A percentile compares a stretch with the other conserved stretches of the same genome.
phyloP scores from a whole-genome alignment of 1,284 basidiomycete species.

The Cutaneotrichosporon spelunceum region DNA sequence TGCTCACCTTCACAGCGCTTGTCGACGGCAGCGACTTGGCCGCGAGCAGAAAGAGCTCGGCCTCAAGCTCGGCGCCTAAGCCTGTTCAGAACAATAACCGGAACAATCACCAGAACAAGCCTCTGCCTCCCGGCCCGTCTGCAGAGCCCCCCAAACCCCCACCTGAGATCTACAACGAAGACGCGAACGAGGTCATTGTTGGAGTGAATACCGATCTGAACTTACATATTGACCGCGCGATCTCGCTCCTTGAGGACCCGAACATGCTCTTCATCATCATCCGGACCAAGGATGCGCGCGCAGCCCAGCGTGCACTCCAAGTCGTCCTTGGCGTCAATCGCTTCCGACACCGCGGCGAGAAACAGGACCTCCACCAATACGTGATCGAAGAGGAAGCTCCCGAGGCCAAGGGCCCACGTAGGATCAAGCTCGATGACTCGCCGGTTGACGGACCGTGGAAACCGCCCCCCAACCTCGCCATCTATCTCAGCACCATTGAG shows the following conservation, averaged over 20 bases:
- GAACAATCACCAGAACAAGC: background rate
- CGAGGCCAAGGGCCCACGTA: slow-evolving; percentile 27
- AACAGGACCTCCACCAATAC: slow-evolving; percentile 47
- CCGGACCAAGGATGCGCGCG: slow-evolving; percentile 34
- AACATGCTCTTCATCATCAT: slow-evolving; percentile 45
- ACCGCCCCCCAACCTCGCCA: slow-evolving; percentile 42
- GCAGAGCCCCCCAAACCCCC: background rate
- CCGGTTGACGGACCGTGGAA: slow-evolving; percentile 25
- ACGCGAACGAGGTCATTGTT: slow-evolving; percentile 49
- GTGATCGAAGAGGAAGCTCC: slow-evolving; percentile 41
- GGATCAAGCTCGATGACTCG: slow-evolving; percentile 46
- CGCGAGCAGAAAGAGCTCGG: background rate
- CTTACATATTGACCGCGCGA: slow-evolving; percentile 35
- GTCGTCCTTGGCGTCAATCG: slow-evolving; percentile 46
- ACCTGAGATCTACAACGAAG: slow-evolving; percentile 27
- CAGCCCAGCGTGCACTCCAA: slow-evolving; percentile 41
- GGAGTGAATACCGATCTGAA: slow-evolving; percentile 35
- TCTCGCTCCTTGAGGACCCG: slow-evolving; percentile 38
- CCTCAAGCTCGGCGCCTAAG: background rate
- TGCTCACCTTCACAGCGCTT: slow-evolving; percentile 16
- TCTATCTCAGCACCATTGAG: slow-evolving; percentile 49
- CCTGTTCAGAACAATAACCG: background rate
- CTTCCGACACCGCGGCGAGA: slow-evolving; percentile 42
- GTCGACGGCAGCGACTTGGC: background rate
- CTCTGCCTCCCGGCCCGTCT: background rate